These are phyloP conservation scores for Viola odorata DNA, from an alignment of 345 rosid genomes.

Conservation along the genomic window DNA sequence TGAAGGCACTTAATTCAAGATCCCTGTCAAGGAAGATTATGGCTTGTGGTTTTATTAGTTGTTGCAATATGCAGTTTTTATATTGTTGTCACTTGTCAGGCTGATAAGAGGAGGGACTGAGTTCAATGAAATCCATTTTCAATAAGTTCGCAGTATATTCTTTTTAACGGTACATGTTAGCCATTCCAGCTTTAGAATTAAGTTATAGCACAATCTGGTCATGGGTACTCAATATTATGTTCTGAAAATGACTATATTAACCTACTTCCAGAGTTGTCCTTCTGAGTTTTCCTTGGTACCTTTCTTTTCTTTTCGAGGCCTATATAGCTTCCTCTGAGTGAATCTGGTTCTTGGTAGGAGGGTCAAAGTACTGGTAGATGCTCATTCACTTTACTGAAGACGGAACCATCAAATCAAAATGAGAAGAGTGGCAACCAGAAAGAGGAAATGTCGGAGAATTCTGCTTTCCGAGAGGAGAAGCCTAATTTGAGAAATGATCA, in stretches of 20 bases:
- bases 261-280: constrained; percentile 4
- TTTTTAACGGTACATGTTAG: too few relatives aligned
- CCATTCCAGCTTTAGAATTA: too few relatives aligned
- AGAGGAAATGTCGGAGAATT: constrained; percentile 58
- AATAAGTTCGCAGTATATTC: too few relatives aligned
- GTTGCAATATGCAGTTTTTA: background rate
- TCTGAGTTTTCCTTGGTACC: constrained; percentile 9
- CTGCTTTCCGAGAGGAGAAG: constrained; percentile 45
- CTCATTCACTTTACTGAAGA: constrained; percentile 37
- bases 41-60: background rate
- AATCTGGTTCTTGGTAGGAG: constrained; percentile 47
- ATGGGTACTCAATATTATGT: background rate
- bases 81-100: too few relatives aligned
- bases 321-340: constrained; percentile 7
- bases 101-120: too few relatives aligned
- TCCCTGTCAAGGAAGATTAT: background rate
- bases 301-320: constrained; percentile 10
- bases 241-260: background rate
- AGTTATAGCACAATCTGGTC: background rate
- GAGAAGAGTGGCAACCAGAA: constrained; percentile 29
- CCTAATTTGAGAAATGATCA: constrained; percentile 30
- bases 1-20: background rate
- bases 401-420: constrained; percentile 40
- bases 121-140: too few relatives aligned
- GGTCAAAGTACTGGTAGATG: constrained; percentile 43